phyloP scores from a whole-genome alignment of 805 yeast species.

The Torulaspora indica region DNA sequence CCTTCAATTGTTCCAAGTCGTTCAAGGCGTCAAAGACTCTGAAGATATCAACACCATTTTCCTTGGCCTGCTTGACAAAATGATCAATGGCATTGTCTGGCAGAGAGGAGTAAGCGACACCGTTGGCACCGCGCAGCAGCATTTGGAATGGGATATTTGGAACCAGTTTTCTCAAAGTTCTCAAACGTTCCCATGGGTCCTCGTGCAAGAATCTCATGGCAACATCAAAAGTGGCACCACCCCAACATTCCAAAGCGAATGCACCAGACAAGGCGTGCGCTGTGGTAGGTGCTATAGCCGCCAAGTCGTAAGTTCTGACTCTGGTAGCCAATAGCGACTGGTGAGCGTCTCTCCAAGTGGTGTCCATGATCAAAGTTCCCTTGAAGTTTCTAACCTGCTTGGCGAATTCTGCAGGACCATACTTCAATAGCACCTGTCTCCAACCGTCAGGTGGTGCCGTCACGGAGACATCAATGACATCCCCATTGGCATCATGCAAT shows the following conservation, averaged over 20 bases:
- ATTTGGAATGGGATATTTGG: conserved; percentile 99
- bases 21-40: conserved; percentile 97
- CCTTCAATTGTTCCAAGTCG: conserved; percentile 93
- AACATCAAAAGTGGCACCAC: conserved; percentile 99
- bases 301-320: conserved; percentile 88
- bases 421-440: conserved; percentile 78
- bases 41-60: conserved; percentile 94
- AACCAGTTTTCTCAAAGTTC: conserved; percentile 79
- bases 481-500: conserved; percentile 58
- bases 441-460: conserved; percentile 71
- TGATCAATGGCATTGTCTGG: conserved; percentile 99
- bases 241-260: conserved; percentile 98
- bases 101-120: conserved; percentile 95
- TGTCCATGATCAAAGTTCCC: conserved; percentile 93
- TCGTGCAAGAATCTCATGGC: conserved; percentile 97
- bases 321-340: conserved; percentile 96
- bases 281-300: conserved; percentile 90
- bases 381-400: conserved; percentile 74
- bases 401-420: conserved; percentile 90
- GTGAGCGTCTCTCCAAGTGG: conserved; percentile 99
- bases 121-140: conserved; percentile 98
- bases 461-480: conserved; percentile 52
- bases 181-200: conserved; percentile 97
- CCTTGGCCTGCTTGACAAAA: conserved; percentile 90
- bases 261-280: conserved; percentile 86